Evolutionary conservation across 169 alveolate genomes (phyloP).

Genomic region (Plasmodium gallinaceum): DNA sequence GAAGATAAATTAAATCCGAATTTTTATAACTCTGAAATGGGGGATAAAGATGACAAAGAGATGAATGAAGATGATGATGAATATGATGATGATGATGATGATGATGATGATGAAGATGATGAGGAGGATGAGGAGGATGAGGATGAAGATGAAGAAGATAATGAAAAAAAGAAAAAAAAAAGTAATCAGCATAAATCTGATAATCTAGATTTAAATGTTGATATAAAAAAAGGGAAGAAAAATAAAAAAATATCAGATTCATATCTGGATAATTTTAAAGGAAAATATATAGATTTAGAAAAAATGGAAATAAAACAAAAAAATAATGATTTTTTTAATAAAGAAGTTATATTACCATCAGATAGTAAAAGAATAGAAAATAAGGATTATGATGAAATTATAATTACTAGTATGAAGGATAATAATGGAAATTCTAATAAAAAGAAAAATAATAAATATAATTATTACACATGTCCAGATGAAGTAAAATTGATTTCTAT

Average conservation of each 20-base stretch:
- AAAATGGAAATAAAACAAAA: constrained; percentile 22
- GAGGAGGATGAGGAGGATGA: neutral
- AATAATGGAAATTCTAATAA: constrained; percentile 19
- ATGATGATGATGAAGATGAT: neutral
- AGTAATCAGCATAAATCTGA: neutral
- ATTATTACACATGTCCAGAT: constrained; percentile 60
- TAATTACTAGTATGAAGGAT: constrained; percentile 83
- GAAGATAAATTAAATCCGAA: constrained; percentile 16
- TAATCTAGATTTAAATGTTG: neutral
- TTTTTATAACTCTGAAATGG: neutral
- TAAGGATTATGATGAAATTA: constrained; percentile 89
- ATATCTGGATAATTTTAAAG: constrained; percentile 1
- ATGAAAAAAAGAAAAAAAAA: neutral
- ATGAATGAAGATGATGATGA: neutral
- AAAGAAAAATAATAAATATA: constrained; percentile 13
- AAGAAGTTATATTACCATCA: constrained; percentile 94
- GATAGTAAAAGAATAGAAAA: constrained; percentile 92
- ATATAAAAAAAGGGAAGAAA: constrained; percentile 47
- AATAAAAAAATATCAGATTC: constrained; percentile 11
- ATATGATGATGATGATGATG: neutral
- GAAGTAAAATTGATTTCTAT: constrained; percentile 83
- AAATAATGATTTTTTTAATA: constrained; percentile 80
- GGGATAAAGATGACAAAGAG: neutral
- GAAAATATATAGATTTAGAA: constrained; percentile 57
- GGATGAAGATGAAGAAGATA: neutral